Percentiles rank a stretch among this genome's conserved stretches.
Evolutionary conservation across 805 yeast species (phyloP).

Genomic region (Candida hungchunana): DNA sequence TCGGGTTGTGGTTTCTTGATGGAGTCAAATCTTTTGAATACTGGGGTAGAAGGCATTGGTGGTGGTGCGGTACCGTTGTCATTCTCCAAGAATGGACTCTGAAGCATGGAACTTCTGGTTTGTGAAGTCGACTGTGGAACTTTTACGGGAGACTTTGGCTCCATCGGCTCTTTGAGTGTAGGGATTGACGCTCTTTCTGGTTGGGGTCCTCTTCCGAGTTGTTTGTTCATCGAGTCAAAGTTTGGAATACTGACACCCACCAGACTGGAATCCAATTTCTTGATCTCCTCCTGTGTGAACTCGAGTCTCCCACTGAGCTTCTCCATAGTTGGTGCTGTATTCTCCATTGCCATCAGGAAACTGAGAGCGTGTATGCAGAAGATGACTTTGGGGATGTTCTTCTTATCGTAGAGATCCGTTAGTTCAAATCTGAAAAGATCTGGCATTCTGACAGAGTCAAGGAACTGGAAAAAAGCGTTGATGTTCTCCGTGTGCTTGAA

Average conservation of each 20-base stretch:
- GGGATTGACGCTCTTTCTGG: conserved; percentile 18
- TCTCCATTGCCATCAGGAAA: conserved; percentile 55
- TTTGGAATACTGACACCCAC: conserved; percentile 75
- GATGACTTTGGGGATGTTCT: conserved; percentile 89
- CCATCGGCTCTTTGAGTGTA: conserved; percentile 5
- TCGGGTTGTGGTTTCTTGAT: conserved; percentile 2
- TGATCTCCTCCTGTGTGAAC: conserved; percentile 66
- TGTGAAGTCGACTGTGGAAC: conserved; percentile 2
- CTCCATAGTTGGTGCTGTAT: conserved; percentile 55
- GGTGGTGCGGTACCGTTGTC: conserved; percentile 5
- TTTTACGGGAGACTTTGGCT: conserved; percentile 6
- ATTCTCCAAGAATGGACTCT: conserved; percentile 21
- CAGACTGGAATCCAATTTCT: conserved; percentile 56
- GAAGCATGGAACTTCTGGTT: conserved; percentile 3
- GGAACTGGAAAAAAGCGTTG: conserved; percentile 69
- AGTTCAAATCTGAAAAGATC: conserved; percentile 86
- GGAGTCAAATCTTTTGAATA: conserved; percentile 7
- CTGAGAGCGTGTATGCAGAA: conserved; percentile 89
- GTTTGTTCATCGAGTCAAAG: conserved; percentile 52
- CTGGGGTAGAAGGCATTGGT: conserved; percentile 5
- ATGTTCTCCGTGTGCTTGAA: conserved; percentile 93
- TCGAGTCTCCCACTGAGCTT: conserved; percentile 57
- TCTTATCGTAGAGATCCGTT: conserved; percentile 88
- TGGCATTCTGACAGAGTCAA: conserved; percentile 72
- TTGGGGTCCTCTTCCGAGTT: conserved; percentile 31